Percentiles rank a stretch among this genome's conserved stretches.
These are phyloP conservation scores for Cercophora scortea DNA, from an alignment of 495 filamentous ascomycete genomes.

Conservation along the genomic window DNA sequence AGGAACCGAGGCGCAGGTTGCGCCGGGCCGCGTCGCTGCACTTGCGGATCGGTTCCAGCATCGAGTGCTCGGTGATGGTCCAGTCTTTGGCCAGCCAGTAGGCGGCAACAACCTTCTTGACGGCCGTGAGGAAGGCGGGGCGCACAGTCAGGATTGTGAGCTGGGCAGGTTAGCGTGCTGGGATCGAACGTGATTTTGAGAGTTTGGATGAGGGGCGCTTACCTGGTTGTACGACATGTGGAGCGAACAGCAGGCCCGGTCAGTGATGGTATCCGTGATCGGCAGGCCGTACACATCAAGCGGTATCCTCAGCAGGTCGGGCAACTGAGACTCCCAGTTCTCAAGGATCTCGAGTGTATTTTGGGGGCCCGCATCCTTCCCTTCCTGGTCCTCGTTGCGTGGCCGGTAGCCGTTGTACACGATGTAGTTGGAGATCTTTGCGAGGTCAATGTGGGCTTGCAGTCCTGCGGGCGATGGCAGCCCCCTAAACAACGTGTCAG, in stretches of 20 bases:
- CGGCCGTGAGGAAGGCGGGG: constrained; percentile 30
- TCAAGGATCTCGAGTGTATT: too few species aligned
- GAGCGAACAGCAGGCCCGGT: constrained; percentile 24
- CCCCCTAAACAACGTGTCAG: constrained; percentile 4
- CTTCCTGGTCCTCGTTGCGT: neutral
- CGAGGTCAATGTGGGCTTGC: constrained; percentile 28
- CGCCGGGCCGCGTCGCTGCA: constrained; percentile 26
- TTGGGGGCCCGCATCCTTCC: neutral
- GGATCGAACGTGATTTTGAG: neutral
- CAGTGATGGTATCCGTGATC: constrained; percentile 6
- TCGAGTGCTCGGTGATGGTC: constrained; percentile 13
- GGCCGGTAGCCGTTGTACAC: constrained; percentile 27
- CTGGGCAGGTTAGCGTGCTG: constrained; percentile 12
- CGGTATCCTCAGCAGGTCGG: neutral
- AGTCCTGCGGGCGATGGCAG: constrained; percentile 29
- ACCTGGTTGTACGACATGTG: constrained; percentile 39
- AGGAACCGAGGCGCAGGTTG: constrained; percentile 25
- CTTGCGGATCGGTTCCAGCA: constrained; percentile 8
- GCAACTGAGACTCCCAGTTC: neutral
- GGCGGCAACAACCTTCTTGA: constrained; percentile 26
- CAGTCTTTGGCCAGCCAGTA: constrained; percentile 9
- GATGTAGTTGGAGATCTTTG: constrained; percentile 28
- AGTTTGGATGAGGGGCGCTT: neutral
- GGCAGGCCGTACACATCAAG: constrained; percentile 4
- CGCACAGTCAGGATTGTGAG: constrained; percentile 33